phyloP scores from a whole-genome alignment of 2,329 filamentous ascomycete species.

The Rhinocladiella similis region DNA sequence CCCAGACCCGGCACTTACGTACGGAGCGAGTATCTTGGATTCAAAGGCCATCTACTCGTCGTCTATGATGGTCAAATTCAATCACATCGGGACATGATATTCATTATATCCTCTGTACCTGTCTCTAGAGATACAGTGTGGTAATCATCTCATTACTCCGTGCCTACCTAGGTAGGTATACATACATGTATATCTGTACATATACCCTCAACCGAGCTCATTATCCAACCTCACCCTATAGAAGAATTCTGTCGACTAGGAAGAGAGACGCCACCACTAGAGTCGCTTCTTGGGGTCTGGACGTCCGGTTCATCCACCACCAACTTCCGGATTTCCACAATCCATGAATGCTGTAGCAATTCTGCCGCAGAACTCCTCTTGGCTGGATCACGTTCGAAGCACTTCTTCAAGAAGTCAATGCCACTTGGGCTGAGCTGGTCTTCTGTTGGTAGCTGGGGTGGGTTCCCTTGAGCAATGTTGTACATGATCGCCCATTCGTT shows the following conservation, averaged over 20 bases:
- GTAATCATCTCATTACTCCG: not conserved
- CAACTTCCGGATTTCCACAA: conserved; percentile 52
- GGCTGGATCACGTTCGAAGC: conserved; percentile 81
- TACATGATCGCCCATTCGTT: conserved; percentile 99
- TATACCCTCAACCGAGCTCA: too few relatives aligned
- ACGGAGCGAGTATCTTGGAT: too few relatives aligned
- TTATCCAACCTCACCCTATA: conserved; percentile 2
- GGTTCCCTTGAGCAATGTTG: conserved; percentile 96
- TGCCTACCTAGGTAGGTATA: too few relatives aligned
- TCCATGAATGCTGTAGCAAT: conserved; percentile 92
- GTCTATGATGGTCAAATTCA: too few relatives aligned
- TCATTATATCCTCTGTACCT: too few relatives aligned
- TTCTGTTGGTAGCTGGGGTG: conserved; percentile 74
- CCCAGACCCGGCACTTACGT: too few relatives aligned
- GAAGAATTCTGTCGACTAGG: conserved; percentile 20
- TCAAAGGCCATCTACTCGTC: too few relatives aligned
- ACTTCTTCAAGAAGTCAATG: conserved; percentile 83
- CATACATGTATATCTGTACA: too few relatives aligned
- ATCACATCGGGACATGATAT: too few relatives aligned
- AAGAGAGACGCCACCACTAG: conserved; percentile 21
- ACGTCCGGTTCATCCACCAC: conserved; percentile 40
- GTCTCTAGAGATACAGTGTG: too few relatives aligned
- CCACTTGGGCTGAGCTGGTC: conserved; percentile 85
- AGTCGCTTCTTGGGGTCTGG: conserved; percentile 23
- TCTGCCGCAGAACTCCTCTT: conserved; percentile 81